Evolutionary conservation across 129 eudicot genomes (phyloP), one percentile per base, ranked within the genome.

Genomic region (Logfia minima): DNA sequence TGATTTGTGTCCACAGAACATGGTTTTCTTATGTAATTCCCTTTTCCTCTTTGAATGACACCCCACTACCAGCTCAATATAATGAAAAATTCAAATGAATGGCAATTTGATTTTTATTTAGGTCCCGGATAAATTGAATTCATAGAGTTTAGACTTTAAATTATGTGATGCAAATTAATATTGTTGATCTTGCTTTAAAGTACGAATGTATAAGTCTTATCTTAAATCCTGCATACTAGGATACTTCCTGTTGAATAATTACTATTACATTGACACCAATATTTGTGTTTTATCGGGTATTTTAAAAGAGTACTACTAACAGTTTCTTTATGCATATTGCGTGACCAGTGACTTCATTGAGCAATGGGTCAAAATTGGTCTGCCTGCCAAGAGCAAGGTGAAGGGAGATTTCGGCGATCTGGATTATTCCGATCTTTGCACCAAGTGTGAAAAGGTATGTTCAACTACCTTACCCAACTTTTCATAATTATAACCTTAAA

Each of bases 341-440:
- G 69, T 14, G 51, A n/a, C 68, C 86, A 94, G 96, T 66, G 90
- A 91, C 51, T 89, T 95, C 68, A 95, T 95, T 14, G 99, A 95
- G 77, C 88, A 91, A 35, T 95, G 99, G 99, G 99, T 95, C 69
- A 91, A 95, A 78, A 89, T 95, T 29, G 82, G 97, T 29, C 31
- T 75, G 81, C 34, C 91, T 29, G 99, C 99, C 19, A 95, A 86
- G 83, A 75, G 86, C 70, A 95, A 89, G 87, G 94, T 95, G 74
- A 79, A 81, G 77, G 51, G 93, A 21, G 89, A 86, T 52, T 68
- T 61, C 66, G 6, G 10, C 35, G 70, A 81, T 55, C 23, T 82
- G 77, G 89, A 85, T 55, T 56, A 84, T 35, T 37, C 74, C 1
- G 96, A 86, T 13, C 96, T 91, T 39, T 89, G 96, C 78, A 78